Evolutionary conservation across 164 flowering plant genomes (phyloP).

Genomic region (Warburgia ugandensis): DNA sequence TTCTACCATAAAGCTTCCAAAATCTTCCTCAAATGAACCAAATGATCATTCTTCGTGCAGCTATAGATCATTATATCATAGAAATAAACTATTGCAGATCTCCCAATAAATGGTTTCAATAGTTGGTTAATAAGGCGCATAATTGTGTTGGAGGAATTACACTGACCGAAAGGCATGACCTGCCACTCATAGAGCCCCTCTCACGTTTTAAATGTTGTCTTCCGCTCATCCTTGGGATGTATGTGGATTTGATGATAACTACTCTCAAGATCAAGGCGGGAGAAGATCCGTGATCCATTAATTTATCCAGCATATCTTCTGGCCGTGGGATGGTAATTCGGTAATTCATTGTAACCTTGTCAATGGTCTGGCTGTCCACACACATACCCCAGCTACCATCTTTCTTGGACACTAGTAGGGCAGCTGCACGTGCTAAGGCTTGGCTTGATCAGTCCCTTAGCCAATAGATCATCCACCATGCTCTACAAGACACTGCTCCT

Average conservation of each 20-base stretch:
- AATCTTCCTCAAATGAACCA: too few species aligned
- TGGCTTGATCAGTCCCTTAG: background rate
- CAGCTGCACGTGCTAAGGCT: slow-evolving; percentile 3
- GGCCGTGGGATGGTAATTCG: background rate
- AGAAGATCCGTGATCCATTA: background rate
- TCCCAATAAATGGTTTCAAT: slow-evolving; percentile 7
- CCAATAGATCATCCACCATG: too few species aligned
- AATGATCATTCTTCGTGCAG: too few species aligned
- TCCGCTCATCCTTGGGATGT: slow-evolving; percentile 1
- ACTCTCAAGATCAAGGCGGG: background rate
- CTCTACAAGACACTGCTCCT: too few species aligned
- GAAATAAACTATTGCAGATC: background rate
- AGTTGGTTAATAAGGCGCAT: slow-evolving; percentile 2
- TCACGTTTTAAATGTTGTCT: slow-evolving; percentile 2
- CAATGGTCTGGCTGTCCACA: slow-evolving; percentile 2
- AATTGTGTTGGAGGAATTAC: background rate
- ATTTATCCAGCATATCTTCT: slow-evolving; percentile 1
- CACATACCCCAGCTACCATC: slow-evolving; percentile 4
- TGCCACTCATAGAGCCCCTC: background rate
- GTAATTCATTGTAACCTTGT: slow-evolving; percentile 5
- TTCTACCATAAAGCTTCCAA: background rate
- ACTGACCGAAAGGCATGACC: background rate
- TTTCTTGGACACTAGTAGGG: slow-evolving; percentile 2
- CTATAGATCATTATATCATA: too few species aligned
- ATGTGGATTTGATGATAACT: slow-evolving; percentile 3